Evolutionary conservation across 2,329 filamentous ascomycete species (phyloP).

Genomic region (Apiospora malaysiana): DNA sequence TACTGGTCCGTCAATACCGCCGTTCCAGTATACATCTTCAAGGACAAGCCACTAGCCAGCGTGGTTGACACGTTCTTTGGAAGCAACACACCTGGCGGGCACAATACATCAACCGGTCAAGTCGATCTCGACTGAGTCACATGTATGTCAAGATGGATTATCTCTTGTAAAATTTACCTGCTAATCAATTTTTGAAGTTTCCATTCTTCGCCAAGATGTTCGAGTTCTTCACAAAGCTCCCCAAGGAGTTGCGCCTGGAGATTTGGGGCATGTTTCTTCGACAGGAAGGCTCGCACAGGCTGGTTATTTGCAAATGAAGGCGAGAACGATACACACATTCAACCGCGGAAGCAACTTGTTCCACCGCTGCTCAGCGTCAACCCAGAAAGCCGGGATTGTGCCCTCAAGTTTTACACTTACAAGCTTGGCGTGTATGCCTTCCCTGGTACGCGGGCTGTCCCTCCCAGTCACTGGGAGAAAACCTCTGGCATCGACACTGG

Average conservation of each 20-base stretch:
- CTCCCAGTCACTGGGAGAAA: too few relatives aligned
- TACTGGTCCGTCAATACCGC: too few relatives aligned
- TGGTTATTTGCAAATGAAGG: not conserved
- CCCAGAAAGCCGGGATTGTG: not conserved
- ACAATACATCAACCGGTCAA: not conserved
- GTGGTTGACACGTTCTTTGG: too few relatives aligned
- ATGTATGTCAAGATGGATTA: not conserved
- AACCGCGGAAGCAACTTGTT: not conserved
- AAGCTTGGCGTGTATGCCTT: not conserved
- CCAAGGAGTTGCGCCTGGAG: not conserved
- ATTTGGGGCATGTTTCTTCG: not conserved
- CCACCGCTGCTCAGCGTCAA: not conserved
- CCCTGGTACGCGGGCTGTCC: too few relatives aligned
- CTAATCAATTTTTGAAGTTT: not conserved
- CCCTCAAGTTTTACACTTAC: not conserved
- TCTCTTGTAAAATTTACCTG: not conserved
- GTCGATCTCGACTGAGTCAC: not conserved
- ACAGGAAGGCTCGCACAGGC: not conserved
- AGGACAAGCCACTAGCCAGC: too few relatives aligned
- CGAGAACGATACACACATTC: not conserved
- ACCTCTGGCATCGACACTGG: too few relatives aligned
- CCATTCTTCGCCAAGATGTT: not conserved
- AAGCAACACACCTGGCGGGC: too few relatives aligned
- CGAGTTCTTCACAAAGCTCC: not conserved
- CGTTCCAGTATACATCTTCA: too few relatives aligned